phyloP scores from a whole-genome alignment of 1,284 basidiomycete genomes.

The Quambalaria eucalypti region DNA sequence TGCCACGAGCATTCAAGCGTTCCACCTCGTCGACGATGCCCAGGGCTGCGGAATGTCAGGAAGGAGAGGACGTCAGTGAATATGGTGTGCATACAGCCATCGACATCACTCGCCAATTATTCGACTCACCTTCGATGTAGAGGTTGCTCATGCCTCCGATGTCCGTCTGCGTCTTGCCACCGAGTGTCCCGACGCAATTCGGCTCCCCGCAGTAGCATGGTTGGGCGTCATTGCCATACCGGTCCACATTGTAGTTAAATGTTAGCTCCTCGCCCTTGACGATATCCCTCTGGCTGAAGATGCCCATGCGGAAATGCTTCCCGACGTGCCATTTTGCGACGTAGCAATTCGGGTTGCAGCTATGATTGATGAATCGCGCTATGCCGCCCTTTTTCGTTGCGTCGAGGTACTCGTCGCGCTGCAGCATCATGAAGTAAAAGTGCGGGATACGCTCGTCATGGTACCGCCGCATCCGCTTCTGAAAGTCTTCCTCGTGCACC shows the following conservation, averaged over 20 bases:
- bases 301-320: slow-evolving; percentile 86
- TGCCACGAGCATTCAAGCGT: slow-evolving; percentile 66
- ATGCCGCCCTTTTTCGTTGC: slow-evolving; percentile 94
- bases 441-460: slow-evolving; percentile 85
- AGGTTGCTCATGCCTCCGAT: slow-evolving; percentile 85
- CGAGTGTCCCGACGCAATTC: slow-evolving; percentile 90
- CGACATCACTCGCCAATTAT: neutral
- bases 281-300: slow-evolving; percentile 82
- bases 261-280: slow-evolving; percentile 82
- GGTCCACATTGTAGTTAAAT: slow-evolving; percentile 99
- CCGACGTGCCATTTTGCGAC: slow-evolving; percentile 99
- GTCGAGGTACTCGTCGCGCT: slow-evolving; percentile 98
- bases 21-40: slow-evolving; percentile 89
- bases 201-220: slow-evolving; percentile 90
- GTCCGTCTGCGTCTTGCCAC: slow-evolving; percentile 98
- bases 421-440: slow-evolving; percentile 99
- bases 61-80: neutral
- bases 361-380: slow-evolving; percentile 95
- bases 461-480: slow-evolving; percentile 88
- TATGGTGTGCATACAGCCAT: neutral
- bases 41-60: slow-evolving; percentile 55
- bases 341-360: slow-evolving; percentile 94
- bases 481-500: slow-evolving; percentile 74
- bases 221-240: slow-evolving; percentile 95
- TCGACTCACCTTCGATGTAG: slow-evolving; percentile 71